A percentile compares a stretch with the other conserved stretches of the same genome.
Evolutionary conservation across 805 yeast species (phyloP).

Genomic region (Candida silvatica): DNA sequence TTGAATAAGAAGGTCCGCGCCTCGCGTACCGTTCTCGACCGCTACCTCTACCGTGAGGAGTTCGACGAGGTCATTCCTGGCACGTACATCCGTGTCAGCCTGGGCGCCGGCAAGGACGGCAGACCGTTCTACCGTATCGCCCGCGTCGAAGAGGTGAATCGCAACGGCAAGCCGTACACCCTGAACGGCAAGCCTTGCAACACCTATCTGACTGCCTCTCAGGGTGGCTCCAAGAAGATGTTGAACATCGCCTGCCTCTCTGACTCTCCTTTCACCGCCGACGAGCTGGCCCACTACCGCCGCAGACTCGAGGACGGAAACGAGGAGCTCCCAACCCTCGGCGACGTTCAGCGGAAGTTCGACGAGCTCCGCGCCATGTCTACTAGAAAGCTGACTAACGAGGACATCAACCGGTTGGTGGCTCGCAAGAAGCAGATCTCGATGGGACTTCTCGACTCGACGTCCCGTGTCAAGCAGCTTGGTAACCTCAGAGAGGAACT

Average conservation of each 20-base stretch:
- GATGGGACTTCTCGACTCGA: slow-evolving; percentile 50
- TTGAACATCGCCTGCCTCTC: slow-evolving; percentile 76
- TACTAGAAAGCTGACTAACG: slow-evolving; percentile 56
- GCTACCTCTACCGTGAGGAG: slow-evolving; percentile 74
- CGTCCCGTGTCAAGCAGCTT: slow-evolving; percentile 70
- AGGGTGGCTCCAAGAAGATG: slow-evolving; percentile 65
- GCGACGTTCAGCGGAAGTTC: slow-evolving; percentile 56
- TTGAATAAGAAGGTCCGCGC: slow-evolving; percentile 58
- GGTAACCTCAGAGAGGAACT: slow-evolving; percentile 65
- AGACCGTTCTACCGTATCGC: slow-evolving; percentile 75
- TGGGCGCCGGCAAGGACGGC: slow-evolving; percentile 61
- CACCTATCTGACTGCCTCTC: slow-evolving; percentile 63
- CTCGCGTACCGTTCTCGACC: slow-evolving; percentile 69
- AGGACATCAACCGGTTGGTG: slow-evolving; percentile 73
- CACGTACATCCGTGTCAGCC: slow-evolving; percentile 74
- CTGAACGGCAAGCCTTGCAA: slow-evolving; percentile 36
- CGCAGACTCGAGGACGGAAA: slow-evolving; percentile 51
- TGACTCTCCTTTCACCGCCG: slow-evolving; percentile 61
- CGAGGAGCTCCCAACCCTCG: slow-evolving; percentile 49
- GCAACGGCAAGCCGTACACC: slow-evolving; percentile 31
- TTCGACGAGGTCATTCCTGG: slow-evolving; percentile 65
- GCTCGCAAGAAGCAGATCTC: slow-evolving; percentile 57
- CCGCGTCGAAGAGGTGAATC: slow-evolving; percentile 53
- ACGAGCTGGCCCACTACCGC: slow-evolving; percentile 68
- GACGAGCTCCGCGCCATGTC: slow-evolving; percentile 56